Percentiles rank a stretch among this genome's conserved stretches.
These are phyloP conservation scores for Neospermospora avenae DNA, from an alignment of 2,329 filamentous ascomycete genomes.

Conservation along the genomic window DNA sequence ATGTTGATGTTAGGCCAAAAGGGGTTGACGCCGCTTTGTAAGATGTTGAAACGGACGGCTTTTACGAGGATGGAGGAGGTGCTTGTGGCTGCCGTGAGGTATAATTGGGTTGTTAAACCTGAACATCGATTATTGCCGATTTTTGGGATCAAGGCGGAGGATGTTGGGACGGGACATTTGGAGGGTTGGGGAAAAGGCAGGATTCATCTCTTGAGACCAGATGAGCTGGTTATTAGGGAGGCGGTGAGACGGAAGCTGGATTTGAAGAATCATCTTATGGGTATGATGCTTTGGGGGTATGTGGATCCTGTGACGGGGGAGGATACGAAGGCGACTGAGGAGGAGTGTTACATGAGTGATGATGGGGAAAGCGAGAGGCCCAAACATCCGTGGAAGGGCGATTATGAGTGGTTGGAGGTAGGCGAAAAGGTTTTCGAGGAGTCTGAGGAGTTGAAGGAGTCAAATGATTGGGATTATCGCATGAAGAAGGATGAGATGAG, in stretches of 20 bases:
- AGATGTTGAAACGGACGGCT: conserved; percentile 53
- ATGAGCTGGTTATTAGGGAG: conserved; percentile 58
- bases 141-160: conserved; percentile 48
- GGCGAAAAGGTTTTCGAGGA: neutral
- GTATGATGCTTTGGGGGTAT: conserved; percentile 62
- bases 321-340: conserved; percentile 48
- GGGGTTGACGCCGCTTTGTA: conserved; percentile 53
- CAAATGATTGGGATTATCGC: conserved; percentile 2
- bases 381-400: neutral
- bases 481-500: neutral
- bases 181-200: conserved; percentile 54
- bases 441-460: conserved; percentile 3
- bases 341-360: conserved; percentile 52
- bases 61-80: conserved; percentile 45
- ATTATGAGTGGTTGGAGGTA: conserved; percentile 5
- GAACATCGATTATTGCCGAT: conserved; percentile 34
- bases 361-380: conserved; percentile 35
- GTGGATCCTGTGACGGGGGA: conserved; percentile 50
- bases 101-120: conserved; percentile 42
- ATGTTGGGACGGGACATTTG: conserved; percentile 51
- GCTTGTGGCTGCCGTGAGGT: conserved; percentile 55
- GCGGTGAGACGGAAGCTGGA: conserved; percentile 48
- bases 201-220: conserved; percentile 50
- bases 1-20: conserved; percentile 59
- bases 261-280: conserved; percentile 50